Evolutionary conservation across 805 yeast species (phyloP).

Genomic region (Candida jianshihensis): DNA sequence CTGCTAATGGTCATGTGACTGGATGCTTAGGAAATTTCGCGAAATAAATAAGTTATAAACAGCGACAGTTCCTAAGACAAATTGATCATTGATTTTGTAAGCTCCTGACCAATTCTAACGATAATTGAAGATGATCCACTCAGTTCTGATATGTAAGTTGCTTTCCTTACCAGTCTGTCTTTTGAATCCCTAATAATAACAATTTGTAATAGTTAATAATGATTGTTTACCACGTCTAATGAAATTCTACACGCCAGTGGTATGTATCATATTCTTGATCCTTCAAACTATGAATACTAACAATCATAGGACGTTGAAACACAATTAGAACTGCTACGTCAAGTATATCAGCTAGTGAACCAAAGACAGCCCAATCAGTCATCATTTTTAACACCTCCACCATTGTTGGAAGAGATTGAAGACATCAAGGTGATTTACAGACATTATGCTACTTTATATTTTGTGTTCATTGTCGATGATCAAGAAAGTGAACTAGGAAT

Average conservation of each 20-base stretch:
- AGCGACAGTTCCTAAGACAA: no score
- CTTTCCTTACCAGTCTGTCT: neutral
- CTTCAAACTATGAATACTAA: neutral
- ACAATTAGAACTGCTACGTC: slow-evolving; percentile 72
- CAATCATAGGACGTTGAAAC: slow-evolving; percentile 56
- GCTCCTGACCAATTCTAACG: no score
- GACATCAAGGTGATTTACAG: slow-evolving; percentile 87
- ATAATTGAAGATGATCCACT: slow-evolving; percentile 73
- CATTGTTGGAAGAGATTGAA: slow-evolving; percentile 54
- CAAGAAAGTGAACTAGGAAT: slow-evolving; percentile 95
- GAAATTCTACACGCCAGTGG: slow-evolving; percentile 86
- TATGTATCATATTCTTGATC: slow-evolving; percentile 10
- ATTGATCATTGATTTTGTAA: no score
- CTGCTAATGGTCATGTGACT: no score
- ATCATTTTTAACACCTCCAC: slow-evolving; percentile 86
- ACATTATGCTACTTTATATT: slow-evolving; percentile 92
- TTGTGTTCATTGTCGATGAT: slow-evolving; percentile 91
- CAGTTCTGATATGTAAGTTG: slow-evolving; percentile 63
- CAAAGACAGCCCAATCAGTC: slow-evolving; percentile 72
- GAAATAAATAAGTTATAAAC: no score
- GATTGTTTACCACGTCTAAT: slow-evolving; percentile 84
- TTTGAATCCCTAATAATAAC: neutral
- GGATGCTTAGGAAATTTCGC: no score
- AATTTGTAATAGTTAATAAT: slow-evolving; percentile 55
- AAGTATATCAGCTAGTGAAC: slow-evolving; percentile 72